Conservation (phyloP, 129 eudicot genomes). For the Rutidosis leptorrhynchoides region DNA sequence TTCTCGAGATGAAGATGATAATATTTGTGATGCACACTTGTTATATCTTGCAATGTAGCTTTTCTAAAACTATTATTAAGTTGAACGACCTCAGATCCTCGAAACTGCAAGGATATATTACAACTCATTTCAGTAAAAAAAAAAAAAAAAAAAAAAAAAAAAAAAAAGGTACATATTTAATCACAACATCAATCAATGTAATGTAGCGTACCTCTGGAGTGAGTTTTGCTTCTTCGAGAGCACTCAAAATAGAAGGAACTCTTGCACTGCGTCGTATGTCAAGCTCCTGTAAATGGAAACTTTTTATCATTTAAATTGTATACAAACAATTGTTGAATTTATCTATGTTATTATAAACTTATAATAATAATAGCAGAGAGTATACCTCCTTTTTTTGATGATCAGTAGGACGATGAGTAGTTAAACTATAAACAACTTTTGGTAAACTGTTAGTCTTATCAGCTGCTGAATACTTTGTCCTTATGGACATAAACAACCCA, state of each 20-base stretch:
- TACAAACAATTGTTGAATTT: neutral
- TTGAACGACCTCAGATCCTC: slow-evolving; percentile 66
- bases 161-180: too few species aligned
- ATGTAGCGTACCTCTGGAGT: slow-evolving; percentile 66
- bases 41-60: slow-evolving; percentile 68
- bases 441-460: slow-evolving; percentile 18
- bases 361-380: neutral
- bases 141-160: too few species aligned
- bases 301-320: too few species aligned
- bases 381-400: slow-evolving; percentile 73
- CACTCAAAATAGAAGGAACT: slow-evolving; percentile 71
- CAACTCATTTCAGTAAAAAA: too few species aligned
- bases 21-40: slow-evolving; percentile 69
- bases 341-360: neutral
- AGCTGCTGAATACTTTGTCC: too few species aligned
- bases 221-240: slow-evolving; percentile 67
- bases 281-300: neutral
- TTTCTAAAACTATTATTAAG: slow-evolving; percentile 49
- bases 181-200: too few species aligned
- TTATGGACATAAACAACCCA: too few species aligned
- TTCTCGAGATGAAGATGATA: slow-evolving; percentile 75
- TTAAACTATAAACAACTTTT: slow-evolving; percentile 64
- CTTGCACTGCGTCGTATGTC: slow-evolving; percentile 78
- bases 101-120: slow-evolving; percentile 75
- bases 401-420: slow-evolving; percentile 84